Conservation (phyloP, 306 rosid species). For the Mimosa pudica region DNA sequence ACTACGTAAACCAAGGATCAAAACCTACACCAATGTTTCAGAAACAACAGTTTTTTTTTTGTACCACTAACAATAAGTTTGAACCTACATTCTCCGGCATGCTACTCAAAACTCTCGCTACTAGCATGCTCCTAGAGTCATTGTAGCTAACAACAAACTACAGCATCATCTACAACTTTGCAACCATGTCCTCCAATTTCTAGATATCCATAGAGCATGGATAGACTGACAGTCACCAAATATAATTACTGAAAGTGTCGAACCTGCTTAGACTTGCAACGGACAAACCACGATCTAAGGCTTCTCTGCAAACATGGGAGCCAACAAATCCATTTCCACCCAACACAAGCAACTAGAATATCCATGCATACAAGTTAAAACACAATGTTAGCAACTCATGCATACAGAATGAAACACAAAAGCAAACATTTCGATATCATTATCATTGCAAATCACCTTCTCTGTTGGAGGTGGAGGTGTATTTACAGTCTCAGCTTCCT, state of each 20-base stretch:
- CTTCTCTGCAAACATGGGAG: constrained; percentile 85
- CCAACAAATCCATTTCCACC: constrained; percentile 99
- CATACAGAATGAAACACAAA: constrained; percentile 14
- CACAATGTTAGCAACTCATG: constrained; percentile 20
- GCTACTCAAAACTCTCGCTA: not conserved
- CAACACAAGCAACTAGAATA: constrained; percentile 81
- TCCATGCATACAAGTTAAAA: constrained; percentile 36
- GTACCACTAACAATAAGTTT: not conserved
- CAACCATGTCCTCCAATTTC: constrained; percentile 9
- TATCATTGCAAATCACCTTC: constrained; percentile 56
- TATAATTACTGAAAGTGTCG: not conserved
- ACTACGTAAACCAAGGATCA: not conserved
- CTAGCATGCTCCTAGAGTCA: not conserved
- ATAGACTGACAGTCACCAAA: not conserved
- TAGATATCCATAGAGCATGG: not conserved
- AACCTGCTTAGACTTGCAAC: constrained; percentile 95
- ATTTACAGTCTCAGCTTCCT: constrained; percentile 87
- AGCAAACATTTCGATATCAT: not conserved
- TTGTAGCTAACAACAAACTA: not conserved
- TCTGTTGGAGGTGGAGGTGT: constrained; percentile 83
- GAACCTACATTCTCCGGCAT: not conserved
- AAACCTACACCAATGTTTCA: not conserved
- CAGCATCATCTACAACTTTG: constrained; percentile 1
- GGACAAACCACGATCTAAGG: constrained; percentile 69
- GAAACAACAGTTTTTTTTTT: no score